A percentile compares a stretch with the other conserved stretches of the same genome.
These are phyloP conservation scores for Pleurotus platypus DNA, from an alignment of 768 basidiomycete species.

Conservation along the genomic window DNA sequence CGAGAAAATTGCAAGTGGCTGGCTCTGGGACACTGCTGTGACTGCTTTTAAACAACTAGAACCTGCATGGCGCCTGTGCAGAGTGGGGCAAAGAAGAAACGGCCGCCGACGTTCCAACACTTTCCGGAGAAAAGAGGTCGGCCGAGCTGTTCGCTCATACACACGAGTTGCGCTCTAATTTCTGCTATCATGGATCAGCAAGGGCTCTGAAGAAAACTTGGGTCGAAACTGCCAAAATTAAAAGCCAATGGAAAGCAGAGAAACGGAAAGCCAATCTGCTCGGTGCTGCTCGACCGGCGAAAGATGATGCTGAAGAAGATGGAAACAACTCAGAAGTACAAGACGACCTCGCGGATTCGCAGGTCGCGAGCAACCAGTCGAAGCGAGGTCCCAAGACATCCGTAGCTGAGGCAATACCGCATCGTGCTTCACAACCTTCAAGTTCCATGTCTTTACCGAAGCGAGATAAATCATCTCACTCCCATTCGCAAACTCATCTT, in stretches of 20 bases:
- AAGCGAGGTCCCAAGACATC: background rate
- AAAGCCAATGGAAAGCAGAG: slow-evolving; percentile 73
- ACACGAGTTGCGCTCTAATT: background rate
- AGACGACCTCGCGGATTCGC: slow-evolving; percentile 12
- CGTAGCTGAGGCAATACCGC: too few relatives aligned
- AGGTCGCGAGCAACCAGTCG: slow-evolving; percentile 14
- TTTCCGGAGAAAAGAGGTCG: slow-evolving; percentile 61
- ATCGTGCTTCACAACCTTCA: too few relatives aligned
- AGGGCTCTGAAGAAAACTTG: slow-evolving; percentile 79
- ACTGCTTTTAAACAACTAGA: background rate
- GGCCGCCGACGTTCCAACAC: slow-evolving; percentile 71
- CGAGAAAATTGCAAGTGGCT: background rate
- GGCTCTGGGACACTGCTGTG: too few relatives aligned
- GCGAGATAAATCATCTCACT: background rate
- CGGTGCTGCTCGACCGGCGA: background rate
- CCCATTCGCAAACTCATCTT: background rate
- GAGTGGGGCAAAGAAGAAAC: slow-evolving; percentile 28
- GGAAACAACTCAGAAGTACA: background rate
- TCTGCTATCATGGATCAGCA: slow-evolving; percentile 38
- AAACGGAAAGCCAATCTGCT: slow-evolving; percentile 45
- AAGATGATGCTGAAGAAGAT: slow-evolving; percentile 15
- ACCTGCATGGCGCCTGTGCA: slow-evolving; percentile 17
- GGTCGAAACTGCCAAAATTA: slow-evolving; percentile 74
- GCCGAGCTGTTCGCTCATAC: slow-evolving; percentile 9
- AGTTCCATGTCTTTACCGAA: too few relatives aligned